Percentiles rank a stretch among this genome's conserved stretches.
phyloP scores from a whole-genome alignment of 176 grass and related monocot species.

The Hordeum marinum region DNA sequence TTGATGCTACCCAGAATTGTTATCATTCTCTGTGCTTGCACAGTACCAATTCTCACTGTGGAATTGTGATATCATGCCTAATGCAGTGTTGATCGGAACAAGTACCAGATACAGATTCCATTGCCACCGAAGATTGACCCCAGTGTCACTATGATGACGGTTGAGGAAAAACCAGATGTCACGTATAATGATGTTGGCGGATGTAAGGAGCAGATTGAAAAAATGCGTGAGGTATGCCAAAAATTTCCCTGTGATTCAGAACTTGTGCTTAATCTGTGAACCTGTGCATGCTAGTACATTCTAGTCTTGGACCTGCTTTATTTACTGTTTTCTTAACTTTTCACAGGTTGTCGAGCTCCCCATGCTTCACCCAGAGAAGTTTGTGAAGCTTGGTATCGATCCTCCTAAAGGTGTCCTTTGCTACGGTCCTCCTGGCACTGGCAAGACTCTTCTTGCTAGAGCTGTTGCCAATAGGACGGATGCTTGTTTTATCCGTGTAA shows the following conservation, averaged over 20 bases:
- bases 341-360: constrained; percentile 88
- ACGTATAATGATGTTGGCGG: constrained; percentile 97
- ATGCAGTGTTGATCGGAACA: constrained; percentile 85
- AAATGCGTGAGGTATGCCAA: constrained; percentile 77
- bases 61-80: constrained; percentile 15
- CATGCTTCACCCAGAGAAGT: constrained; percentile 99
- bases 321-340: not conserved
- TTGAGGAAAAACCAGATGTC: constrained; percentile 94
- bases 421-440: constrained; percentile 90
- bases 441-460: constrained; percentile 90
- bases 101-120: constrained; percentile 95
- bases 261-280: not conserved
- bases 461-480: constrained; percentile 93
- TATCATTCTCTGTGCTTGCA: not conserved
- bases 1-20: not conserved
- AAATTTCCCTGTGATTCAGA: not conserved
- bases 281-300: not conserved
- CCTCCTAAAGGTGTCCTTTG: constrained; percentile 89
- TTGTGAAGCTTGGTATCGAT: constrained; percentile 91
- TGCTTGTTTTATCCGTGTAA: constrained; percentile 95
- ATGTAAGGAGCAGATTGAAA: constrained; percentile 96
- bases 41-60: not conserved
- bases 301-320: not conserved
- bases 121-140: constrained; percentile 91
- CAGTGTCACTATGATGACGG: constrained; percentile 98